Percentiles rank a stretch among this genome's conserved stretches.
These are phyloP conservation scores for Rhynchospora tenuis DNA, from an alignment of 176 grass and related monocot genomes.

Conservation along the genomic window DNA sequence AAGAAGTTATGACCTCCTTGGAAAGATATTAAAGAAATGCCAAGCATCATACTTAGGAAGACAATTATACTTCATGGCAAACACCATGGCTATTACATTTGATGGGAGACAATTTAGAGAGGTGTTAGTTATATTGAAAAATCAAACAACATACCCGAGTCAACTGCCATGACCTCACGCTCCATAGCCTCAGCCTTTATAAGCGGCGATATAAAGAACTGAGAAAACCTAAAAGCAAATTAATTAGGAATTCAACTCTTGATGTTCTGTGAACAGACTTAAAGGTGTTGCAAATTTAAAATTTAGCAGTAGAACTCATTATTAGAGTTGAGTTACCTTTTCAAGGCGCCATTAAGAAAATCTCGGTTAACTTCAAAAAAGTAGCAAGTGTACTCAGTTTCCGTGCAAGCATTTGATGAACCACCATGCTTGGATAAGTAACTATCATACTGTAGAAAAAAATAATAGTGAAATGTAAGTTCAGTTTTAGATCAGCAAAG, in stretches of 20 bases:
- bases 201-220: conserved; percentile 96
- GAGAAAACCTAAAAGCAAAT: conserved; percentile 72
- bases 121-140: not conserved
- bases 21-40: not conserved
- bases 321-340: conserved; percentile 47
- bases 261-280: conserved; percentile 17
- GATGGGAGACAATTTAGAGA: not conserved
- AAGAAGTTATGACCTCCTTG: conserved; percentile 12
- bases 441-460: conserved; percentile 76
- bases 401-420: conserved; percentile 92
- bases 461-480: conserved; percentile 21
- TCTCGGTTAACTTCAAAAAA: conserved; percentile 84
- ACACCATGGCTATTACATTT: not conserved
- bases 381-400: conserved; percentile 93
- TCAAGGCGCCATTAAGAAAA: conserved; percentile 76
- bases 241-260: conserved; percentile 31
- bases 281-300: not conserved
- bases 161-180: conserved; percentile 85
- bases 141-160: conserved; percentile 66
- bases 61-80: not conserved
- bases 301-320: conserved; percentile 24
- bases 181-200: conserved; percentile 96
- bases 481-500: not conserved
- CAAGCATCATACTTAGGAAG: not conserved
- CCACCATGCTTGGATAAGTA: conserved; percentile 94